Percentiles rank a stretch among this genome's conserved stretches.
Conservation (phyloP, 495 filamentous ascomycete genomes). For the Penicillium soppii region DNA sequence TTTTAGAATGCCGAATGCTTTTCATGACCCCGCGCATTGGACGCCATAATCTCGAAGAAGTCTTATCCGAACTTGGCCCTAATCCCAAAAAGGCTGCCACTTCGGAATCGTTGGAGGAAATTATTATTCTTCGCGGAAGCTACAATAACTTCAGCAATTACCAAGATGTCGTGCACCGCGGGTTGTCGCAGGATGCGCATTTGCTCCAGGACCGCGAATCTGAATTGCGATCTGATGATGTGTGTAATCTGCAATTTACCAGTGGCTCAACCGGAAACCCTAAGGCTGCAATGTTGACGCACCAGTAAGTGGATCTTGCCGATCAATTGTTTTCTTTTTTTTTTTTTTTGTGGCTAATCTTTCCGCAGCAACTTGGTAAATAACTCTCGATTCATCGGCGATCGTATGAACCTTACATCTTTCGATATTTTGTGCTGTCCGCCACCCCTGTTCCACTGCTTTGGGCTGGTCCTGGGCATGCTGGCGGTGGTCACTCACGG, state of each 20-base stretch:
- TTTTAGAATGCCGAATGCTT: slow-evolving; percentile 56
- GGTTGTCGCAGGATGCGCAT: slow-evolving; percentile 31
- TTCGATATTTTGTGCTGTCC: slow-evolving; percentile 68
- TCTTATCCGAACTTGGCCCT: slow-evolving; percentile 50
- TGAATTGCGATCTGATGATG: slow-evolving; percentile 56
- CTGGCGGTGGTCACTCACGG: slow-evolving; percentile 66
- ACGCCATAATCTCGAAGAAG: slow-evolving; percentile 50
- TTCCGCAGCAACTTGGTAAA: slow-evolving; percentile 61
- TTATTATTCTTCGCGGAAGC: slow-evolving; percentile 56
- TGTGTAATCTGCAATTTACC: slow-evolving; percentile 71
- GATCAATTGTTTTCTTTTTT: background rate
- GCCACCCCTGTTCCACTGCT: slow-evolving; percentile 72
- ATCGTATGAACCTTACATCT: slow-evolving; percentile 63
- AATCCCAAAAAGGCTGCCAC: slow-evolving; percentile 31
- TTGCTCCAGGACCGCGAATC: slow-evolving; percentile 43
- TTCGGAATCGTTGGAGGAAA: slow-evolving; percentile 39
- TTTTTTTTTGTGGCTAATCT: slow-evolving; percentile 3
- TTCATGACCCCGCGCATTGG: slow-evolving; percentile 65
- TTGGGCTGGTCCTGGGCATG: slow-evolving; percentile 69
- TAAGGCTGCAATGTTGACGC: slow-evolving; percentile 74
- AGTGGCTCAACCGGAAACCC: slow-evolving; percentile 69
- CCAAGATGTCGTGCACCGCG: slow-evolving; percentile 39
- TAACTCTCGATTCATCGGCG: slow-evolving; percentile 67
- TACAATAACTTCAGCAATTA: slow-evolving; percentile 53
- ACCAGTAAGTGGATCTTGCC: slow-evolving; percentile 47